A percentile compares a stretch with the other conserved stretches of the same genome.
Conservation (phyloP, 148 eudicot species). For the Rhododendron ovatum region DNA sequence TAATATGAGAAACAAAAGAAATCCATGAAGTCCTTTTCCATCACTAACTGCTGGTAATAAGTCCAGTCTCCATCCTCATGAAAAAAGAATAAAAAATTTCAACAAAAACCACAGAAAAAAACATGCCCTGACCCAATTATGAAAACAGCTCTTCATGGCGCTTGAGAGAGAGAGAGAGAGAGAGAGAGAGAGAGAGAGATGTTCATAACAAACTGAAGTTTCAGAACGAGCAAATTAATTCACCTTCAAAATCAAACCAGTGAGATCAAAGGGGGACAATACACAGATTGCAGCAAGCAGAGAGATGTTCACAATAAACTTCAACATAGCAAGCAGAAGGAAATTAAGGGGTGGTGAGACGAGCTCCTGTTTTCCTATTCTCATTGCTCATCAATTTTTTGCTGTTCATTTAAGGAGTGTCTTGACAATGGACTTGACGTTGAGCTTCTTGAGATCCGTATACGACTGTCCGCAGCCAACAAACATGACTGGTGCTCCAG, state of each 20-base stretch:
- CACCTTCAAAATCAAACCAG: neutral
- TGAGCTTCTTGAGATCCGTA: conserved; percentile 84
- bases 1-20: no score
- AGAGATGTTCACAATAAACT: neutral
- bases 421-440: conserved; percentile 87
- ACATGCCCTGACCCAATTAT: no score
- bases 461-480: conserved; percentile 96
- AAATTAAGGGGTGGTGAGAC: neutral
- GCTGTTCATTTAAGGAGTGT: conserved; percentile 65
- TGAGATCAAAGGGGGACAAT: neutral
- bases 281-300: neutral
- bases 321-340: neutral
- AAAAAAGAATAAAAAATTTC: no score
- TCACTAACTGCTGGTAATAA: no score
- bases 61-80: no score
- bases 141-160: no score
- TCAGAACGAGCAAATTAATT: neutral
- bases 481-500: conserved; percentile 57
- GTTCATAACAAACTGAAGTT: neutral
- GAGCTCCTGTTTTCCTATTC: neutral
- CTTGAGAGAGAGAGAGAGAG: no score
- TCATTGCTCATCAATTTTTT: no score
- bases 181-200: neutral
- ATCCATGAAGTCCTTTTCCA: no score
- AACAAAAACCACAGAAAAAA: no score